Evolutionary conservation across 2,329 filamentous ascomycete species (phyloP), one percentile per base, ranked within the genome.

Genomic region (Pezicula rhizophila): DNA sequence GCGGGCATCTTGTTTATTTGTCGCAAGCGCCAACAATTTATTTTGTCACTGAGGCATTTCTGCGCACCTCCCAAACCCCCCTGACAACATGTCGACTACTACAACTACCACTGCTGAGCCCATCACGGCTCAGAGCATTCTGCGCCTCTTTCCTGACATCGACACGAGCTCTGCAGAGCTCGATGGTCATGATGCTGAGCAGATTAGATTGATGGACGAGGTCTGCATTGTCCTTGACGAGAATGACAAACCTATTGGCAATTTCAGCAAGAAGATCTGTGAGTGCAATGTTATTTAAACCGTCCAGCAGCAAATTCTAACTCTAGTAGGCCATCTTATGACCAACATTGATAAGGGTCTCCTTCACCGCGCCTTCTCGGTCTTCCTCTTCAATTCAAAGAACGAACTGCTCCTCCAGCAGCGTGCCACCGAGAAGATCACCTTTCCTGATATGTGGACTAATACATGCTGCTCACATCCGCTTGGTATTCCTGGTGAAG

Each of bases 401-500:
- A 95, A 96, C 70, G 86, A 90, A 61, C 77, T 97, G 52, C 85
- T 99, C 40, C 82, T 99, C 45, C 93, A 99, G 73, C 93, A 97
- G 75, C 87, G 93, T 58, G 93, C 93, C 25, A 75, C 84, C 37
- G 92, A 97, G 74, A 99, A 99, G 77, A 99, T 99, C 66, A 99
- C 93, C 6, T 99, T 99, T 73, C 92, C 93, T 43, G 89, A 96
- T 67, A 91, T 96, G 85, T 99, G 93, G 93, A 99, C 93, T 56
- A 99, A 99, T 73, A 99, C 93, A 28, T 99, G 93, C 79, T 99
- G 93, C 77, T 99, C 93, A 35, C 93, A 99, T 70, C 93, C 93
- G 5, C 79, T 99, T 52, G 88, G 89, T 48, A 87, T 96, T 57
- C 87, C 93, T 8, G 85, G 86, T 56, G 93, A 99, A 80, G 95